These are phyloP conservation scores for Solanum hybrid DNA, from an alignment of 305 asterid genomes.

Conservation along the genomic window DNA sequence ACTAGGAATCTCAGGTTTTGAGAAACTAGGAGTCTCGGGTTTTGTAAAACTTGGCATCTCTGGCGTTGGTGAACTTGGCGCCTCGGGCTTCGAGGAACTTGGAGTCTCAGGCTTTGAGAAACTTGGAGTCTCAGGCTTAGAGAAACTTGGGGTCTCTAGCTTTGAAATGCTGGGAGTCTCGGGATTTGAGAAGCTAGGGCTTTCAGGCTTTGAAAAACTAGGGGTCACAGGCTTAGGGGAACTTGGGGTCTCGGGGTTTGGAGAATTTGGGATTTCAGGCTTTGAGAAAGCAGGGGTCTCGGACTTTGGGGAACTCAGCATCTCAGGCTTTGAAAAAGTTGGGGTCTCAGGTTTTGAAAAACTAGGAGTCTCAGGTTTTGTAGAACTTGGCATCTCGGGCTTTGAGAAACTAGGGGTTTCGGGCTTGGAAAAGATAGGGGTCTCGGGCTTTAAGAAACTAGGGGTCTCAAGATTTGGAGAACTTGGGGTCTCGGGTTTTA, in stretches of 20 bases:
- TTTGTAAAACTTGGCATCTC: background rate
- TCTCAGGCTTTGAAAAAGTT: background rate
- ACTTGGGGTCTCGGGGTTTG: background rate
- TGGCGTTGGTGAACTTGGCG: background rate
- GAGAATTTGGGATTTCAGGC: background rate
- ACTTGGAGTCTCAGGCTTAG: background rate
- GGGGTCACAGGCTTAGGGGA: background rate
- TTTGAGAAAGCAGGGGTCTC: background rate
- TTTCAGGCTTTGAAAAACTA: background rate
- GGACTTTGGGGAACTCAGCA: background rate
- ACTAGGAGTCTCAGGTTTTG: too few relatives aligned
- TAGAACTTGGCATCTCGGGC: background rate
- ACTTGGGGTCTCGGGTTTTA: background rate
- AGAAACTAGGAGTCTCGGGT: background rate
- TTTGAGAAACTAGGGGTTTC: background rate
- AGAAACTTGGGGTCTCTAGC: background rate
- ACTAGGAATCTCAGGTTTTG: background rate
- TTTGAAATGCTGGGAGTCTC: background rate
- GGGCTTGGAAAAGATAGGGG: background rate
- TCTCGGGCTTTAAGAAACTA: background rate
- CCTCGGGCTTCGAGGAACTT: background rate
- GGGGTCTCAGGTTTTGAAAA: background rate
- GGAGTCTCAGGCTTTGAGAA: slow-evolving; percentile 7
- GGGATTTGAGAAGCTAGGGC: background rate
- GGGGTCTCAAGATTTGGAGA: background rate